Conservation (phyloP, 768 basidiomycete genomes). For the Leccinum sublutescens region DNA sequence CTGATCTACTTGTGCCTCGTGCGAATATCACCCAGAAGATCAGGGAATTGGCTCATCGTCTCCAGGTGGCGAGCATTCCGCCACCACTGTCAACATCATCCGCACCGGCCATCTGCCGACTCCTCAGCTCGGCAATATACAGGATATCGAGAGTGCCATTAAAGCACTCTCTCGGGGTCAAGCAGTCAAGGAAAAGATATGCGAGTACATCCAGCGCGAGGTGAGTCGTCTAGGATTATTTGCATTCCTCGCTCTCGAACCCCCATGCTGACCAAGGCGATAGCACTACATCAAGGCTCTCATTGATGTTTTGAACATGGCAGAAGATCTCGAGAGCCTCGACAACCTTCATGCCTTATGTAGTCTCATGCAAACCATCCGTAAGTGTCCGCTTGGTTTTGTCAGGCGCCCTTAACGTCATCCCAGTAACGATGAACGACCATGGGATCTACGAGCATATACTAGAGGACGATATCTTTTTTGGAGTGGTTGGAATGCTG, state of each 20-base stretch:
- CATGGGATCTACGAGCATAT: constrained; percentile 94
- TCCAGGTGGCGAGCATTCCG: constrained; percentile 58
- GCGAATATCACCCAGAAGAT: constrained; percentile 39
- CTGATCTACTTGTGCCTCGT: constrained; percentile 16
- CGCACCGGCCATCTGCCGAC: constrained; percentile 72
- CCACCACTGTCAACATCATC: constrained; percentile 63
- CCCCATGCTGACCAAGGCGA: constrained; percentile 6
- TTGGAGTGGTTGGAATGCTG: constrained; percentile 92
- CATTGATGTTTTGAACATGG: constrained; percentile 79
- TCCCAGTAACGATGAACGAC: constrained; percentile 89
- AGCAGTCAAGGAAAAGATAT: constrained; percentile 75
- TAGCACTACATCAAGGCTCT: constrained; percentile 88
- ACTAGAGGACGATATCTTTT: constrained; percentile 87
- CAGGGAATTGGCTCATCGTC: constrained; percentile 54
- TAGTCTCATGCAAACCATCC: constrained; percentile 89
- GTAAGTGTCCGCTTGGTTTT: constrained; percentile 47
- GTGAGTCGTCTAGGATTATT: constrained; percentile 43
- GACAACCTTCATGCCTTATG: constrained; percentile 90
- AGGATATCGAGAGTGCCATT: constrained; percentile 76
- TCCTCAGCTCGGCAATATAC: constrained; percentile 74
- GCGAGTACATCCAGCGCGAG: constrained; percentile 84
- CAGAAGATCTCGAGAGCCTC: constrained; percentile 91
- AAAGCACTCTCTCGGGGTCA: constrained; percentile 73
- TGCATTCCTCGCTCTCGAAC: not conserved
- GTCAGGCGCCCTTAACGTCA: not conserved